Evolutionary conservation across 2,329 filamentous ascomycete genomes (phyloP), one percentile per base, ranked within the genome.

Genomic region (Raffaelea deltoideospora): DNA sequence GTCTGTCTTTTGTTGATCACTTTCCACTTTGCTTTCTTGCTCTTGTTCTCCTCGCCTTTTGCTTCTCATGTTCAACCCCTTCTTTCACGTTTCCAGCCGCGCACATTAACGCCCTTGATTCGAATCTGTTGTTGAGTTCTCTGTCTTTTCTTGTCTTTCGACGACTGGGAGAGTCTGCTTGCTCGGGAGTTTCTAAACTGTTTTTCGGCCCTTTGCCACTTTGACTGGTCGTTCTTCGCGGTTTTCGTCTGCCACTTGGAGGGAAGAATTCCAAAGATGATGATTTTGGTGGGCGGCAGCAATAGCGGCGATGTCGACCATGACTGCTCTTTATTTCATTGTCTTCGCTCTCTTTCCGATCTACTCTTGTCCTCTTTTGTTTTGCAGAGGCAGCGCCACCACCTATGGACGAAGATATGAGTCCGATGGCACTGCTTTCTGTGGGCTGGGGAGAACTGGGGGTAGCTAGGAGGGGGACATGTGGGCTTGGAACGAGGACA

Each of bases 361-460:
- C 53, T 50, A 48, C 51, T 50, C 45, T 47, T 37, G 42, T 38
- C 40, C 31, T 19, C 20, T 18, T n/a, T 33, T 19, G 14, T 17
- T 28, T 22, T 33, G 15, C 7, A 14, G 18, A 28, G 19, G 13
- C 14, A 17, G 19, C 33, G 42, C 33, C 40, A 42, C 41, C 41
- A 40, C 42, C 30, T 51, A 65, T 70, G 79, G 82, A 84, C 68
- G 79, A 90, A 75, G 83, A 90, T 83, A 88, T 64, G 83, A 90
- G 82, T 85, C 82, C 80, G 74, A 63, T 62, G 62, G 65, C 50
- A 28, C 17, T 41, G 32, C 17, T 19, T 15, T 27, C 18, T 47
- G 15, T 26, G 28, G 15, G 21, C 10, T 23, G 14, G 30, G 41
- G 41, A 26, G 37, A 43, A 20, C 10, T 28, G 18, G 30, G 41